Evolutionary conservation across 2,329 filamentous ascomycete genomes (phyloP).

Genomic region (Cytospora piceae): DNA sequence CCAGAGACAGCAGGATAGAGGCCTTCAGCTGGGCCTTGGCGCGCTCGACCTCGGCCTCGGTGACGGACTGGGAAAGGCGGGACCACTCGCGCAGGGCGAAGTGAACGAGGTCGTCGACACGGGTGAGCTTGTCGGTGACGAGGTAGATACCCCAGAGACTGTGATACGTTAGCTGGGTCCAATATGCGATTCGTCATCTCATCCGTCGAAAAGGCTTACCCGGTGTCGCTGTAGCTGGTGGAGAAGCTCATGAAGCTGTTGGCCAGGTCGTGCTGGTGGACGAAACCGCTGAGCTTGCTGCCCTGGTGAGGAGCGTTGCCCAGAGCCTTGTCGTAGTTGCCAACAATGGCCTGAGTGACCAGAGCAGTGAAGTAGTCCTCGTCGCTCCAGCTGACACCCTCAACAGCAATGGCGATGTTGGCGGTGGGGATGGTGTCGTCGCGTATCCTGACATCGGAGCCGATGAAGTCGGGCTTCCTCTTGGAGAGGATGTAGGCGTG

Average conservation of each 20-base stretch:
- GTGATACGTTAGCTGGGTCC: conserved; percentile 37
- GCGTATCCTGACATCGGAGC: conserved; percentile 92
- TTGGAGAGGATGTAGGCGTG: conserved; percentile 78
- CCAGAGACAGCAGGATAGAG: conserved; percentile 93
- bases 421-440: conserved; percentile 96
- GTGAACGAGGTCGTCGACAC: conserved; percentile 94
- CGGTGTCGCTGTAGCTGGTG: conserved; percentile 98
- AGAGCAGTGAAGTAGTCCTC: conserved; percentile 98
- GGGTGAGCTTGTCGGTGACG: conserved; percentile 84
- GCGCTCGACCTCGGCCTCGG: conserved; percentile 89
- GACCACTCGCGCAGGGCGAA: conserved; percentile 99
- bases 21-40: conserved; percentile 99
- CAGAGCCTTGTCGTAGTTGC: conserved; percentile 99
- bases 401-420: conserved; percentile 97
- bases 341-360: conserved; percentile 96
- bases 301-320: conserved; percentile 96
- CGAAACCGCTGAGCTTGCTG: conserved; percentile 94
- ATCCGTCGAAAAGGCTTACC: conserved; percentile 62
- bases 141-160: conserved; percentile 99
- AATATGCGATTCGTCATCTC: neutral
- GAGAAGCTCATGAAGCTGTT: conserved; percentile 99
- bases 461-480: conserved; percentile 91
- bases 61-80: conserved; percentile 86
- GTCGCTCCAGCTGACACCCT: conserved; percentile 99
- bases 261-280: conserved; percentile 92